These are phyloP conservation scores for Cornus florida DNA, from an alignment of 148 eudicot genomes.

Conservation along the genomic window DNA sequence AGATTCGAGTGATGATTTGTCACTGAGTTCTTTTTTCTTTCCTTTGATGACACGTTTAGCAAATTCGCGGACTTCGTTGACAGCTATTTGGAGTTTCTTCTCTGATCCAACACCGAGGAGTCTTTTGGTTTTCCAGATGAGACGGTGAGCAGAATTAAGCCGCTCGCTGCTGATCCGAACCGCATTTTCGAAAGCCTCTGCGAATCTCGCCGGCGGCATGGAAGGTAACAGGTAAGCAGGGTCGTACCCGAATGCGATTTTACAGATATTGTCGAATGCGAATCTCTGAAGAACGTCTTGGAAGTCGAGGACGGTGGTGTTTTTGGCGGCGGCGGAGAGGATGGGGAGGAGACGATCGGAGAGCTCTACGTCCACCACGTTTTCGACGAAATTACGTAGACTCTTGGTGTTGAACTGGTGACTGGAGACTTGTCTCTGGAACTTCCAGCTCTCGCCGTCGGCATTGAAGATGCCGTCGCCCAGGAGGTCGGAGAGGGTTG, in stretches of 20 bases:
- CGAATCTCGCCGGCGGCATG: constrained; percentile 27
- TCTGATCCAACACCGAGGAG: constrained; percentile 29
- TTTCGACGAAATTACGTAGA: constrained; percentile 33
- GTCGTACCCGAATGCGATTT: constrained; percentile 45
- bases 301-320: constrained; percentile 27
- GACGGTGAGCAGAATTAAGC: constrained; percentile 14
- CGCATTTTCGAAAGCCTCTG: constrained; percentile 30
- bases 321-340: constrained; percentile 14
- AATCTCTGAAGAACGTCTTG: constrained; percentile 41
- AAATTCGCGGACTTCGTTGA: constrained; percentile 26
- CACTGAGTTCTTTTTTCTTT: constrained; percentile 22
- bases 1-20: constrained; percentile 21
- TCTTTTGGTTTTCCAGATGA: constrained; percentile 32
- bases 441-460: constrained; percentile 40
- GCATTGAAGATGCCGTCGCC: constrained; percentile 43
- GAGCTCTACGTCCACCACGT: constrained; percentile 38
- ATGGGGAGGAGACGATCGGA: constrained; percentile 33
- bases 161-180: constrained; percentile 24
- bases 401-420: constrained; percentile 42
- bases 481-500: constrained; percentile 23
- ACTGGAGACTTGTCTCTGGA: constrained; percentile 39
- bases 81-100: constrained; percentile 8
- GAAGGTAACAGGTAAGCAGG: constrained; percentile 35
- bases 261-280: constrained; percentile 47
- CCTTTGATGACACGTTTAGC: constrained; percentile 25